These are phyloP conservation scores for Alternaria viburni DNA, from an alignment of 2,329 filamentous ascomycete genomes.

Conservation along the genomic window DNA sequence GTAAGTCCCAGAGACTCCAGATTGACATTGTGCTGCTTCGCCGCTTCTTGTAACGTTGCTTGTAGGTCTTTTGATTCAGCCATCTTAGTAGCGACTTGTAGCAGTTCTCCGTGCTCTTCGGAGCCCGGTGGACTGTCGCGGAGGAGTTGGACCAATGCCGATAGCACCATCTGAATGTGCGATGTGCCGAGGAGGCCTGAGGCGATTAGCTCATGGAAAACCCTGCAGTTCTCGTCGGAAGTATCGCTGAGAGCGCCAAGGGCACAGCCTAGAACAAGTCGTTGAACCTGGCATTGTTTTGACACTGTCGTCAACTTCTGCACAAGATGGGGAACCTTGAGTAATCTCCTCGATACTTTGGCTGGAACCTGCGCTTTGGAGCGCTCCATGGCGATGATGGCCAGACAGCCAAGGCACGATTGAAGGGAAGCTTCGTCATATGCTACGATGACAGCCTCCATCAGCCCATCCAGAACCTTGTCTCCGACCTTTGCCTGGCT, in stretches of 20 bases:
- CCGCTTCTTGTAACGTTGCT: conserved; percentile 69
- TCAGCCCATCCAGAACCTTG: conserved; percentile 79
- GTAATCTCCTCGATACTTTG: conserved; percentile 71
- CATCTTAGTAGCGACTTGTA: conserved; percentile 40
- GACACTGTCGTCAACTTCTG: conserved; percentile 66
- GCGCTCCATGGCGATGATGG: conserved; percentile 81
- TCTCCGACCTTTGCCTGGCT: conserved; percentile 83
- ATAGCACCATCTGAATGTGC: conserved; percentile 70
- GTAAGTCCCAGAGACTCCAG: conserved; percentile 65
- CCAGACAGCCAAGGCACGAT: conserved; percentile 78
- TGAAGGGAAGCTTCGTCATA: conserved; percentile 77
- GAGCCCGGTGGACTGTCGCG: conserved; percentile 30
- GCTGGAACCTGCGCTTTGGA: conserved; percentile 72
- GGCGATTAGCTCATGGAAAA: conserved; percentile 67
- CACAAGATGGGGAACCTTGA: conserved; percentile 68
- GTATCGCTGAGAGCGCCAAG: conserved; percentile 49
- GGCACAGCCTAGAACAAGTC: conserved; percentile 74
- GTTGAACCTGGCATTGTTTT: conserved; percentile 71
- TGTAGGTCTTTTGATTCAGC: conserved; percentile 45
- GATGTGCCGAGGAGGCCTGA: conserved; percentile 66
- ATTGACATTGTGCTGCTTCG: conserved; percentile 72
- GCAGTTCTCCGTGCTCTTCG: conserved; percentile 37
- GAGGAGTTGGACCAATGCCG: conserved; percentile 66
- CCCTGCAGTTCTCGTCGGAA: conserved; percentile 30
- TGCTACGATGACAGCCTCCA: conserved; percentile 83